Evolutionary conservation across 192 early-diverging fungal genomes (phyloP), one percentile per base, ranked within the genome.

Genomic region (Backusella liffmaniae): DNA sequence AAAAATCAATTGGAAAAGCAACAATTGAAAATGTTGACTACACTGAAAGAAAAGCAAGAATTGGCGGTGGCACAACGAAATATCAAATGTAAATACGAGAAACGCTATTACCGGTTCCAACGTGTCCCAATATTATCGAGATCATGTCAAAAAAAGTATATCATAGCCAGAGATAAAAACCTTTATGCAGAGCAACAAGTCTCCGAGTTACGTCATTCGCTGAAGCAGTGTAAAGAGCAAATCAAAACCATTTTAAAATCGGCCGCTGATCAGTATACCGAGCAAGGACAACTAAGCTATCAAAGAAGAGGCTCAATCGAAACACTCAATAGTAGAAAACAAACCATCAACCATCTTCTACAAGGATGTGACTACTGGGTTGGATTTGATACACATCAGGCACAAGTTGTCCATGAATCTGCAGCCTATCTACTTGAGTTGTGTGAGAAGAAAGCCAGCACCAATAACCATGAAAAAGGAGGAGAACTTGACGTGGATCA

Each of bases 331-430:
- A 34, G 32, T 21, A 30, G 23, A 23, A 41, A 42, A 39, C 30
- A 73, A 37, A 49, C 7, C 5, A 18, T 39, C 18, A 8, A 35
- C 9, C 39, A 73, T 37, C 44, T 73, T 3, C n/a, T 34, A 9
- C n/a, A 73, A 59, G 53, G 72, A 16, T 35, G 34, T 56, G 51
- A 59, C 18, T 73, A 36, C 37, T 73, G 72, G 72, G 16, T 34
- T n/a, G 72, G 36, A 15, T 73, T 73, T 59, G 46, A 73, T 8
- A 59, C 26, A 21, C 35, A 73, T 73, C 72, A 73, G 29, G 44
- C 44, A 32, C 32, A 73, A 34, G 46, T 73, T 2, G 53, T 59
- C 13, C 37, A 34, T 21, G 51, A 53, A 39, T 39, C 46, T 26
- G 72, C 53, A 21, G n/a, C 35, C 13, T 35, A 73, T 32, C 36